Base-by-base conservation (phyloP, 192 early-diverging fungal genomes). In the Linderina pennispora region DNA sequence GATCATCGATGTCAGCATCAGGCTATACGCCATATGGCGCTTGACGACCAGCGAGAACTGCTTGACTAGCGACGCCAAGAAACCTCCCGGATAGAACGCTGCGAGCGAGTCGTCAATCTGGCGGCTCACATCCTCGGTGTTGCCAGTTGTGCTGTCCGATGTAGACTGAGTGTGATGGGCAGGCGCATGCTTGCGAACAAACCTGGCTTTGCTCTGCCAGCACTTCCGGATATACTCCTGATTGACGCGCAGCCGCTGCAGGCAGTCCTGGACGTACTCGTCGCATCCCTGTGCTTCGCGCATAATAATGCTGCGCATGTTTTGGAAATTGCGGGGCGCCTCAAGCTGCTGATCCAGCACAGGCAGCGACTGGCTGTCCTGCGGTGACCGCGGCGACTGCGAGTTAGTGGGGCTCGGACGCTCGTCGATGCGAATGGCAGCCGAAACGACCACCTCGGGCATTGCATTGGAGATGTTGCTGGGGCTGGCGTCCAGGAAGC, bases 1-100 rank as follows among this genome's bases (percentile, higher is more conserved):
- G 17, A 80, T 21, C 24, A 82, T 78, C 36, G 76, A 74, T 8
- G 80, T 82, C 3, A 82, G 50, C 50, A 78, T 35, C 39, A 82
- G 50, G 41, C 79, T 80, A 18, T 77, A 73, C 20, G 77, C 80
- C 50, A 82, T 74, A n/a, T 77, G 65, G 9, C 65, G 65, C 36
- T 65, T 61, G 1, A 78, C 46, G 18, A 62, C 60, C 14, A 55
- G 24, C 5, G 46, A 25, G n/a, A 82, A 53, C 47, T 75, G 71
- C 20, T 47, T 43, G 26, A 78, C 50, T 3, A 82, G 57, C 19
- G 68, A 65, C 4, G 50, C 45, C 23, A 82, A 35, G 41, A 82
- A 82, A 3, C 60, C 50, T 17, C 80, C 80, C n/a, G 78, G 78
- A 33, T 75, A 82, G 10, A 65, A 55, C 3, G 5, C 25, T 0